phyloP scores from a whole-genome alignment of 208 protist genomes.

The Wallacemonas sp. region DNA sequence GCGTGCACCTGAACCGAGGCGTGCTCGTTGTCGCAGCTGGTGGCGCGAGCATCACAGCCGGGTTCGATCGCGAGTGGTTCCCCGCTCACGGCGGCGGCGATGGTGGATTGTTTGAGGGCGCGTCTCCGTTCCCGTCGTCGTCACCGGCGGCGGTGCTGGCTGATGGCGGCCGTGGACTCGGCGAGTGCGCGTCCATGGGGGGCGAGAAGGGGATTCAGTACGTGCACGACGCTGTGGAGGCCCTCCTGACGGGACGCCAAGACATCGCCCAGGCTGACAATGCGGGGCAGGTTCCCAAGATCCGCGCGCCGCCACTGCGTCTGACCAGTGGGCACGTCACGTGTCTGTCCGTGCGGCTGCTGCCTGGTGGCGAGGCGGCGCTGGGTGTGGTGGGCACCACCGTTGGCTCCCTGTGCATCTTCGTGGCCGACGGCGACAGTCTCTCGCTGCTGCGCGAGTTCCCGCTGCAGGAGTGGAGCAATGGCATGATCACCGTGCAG shows the following conservation, averaged over 20 bases:
- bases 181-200: not conserved
- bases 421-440: slow-evolving; percentile 39
- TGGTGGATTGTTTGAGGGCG: not conserved
- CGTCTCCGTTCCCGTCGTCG: not conserved
- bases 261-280: not conserved
- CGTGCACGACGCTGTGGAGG: slow-evolving; percentile 2
- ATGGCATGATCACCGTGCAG: slow-evolving; percentile 24
- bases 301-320: not conserved
- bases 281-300: not conserved
- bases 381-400: slow-evolving; percentile 66
- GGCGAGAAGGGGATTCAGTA: slow-evolving; percentile 2
- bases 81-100: not conserved
- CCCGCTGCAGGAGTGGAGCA: slow-evolving; percentile 26
- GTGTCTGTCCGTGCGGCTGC: slow-evolving; percentile 30
- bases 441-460: slow-evolving; percentile 43
- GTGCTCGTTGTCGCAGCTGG: slow-evolving; percentile 25
- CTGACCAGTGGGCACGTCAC: slow-evolving; percentile 32
- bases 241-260: not conserved
- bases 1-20: slow-evolving; percentile 17
- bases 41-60: slow-evolving; percentile 14
- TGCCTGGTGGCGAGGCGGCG: slow-evolving; percentile 41
- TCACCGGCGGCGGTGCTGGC: not conserved
- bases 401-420: slow-evolving; percentile 41
- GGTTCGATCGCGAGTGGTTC: slow-evolving; percentile 8
- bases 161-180: not conserved